Percentiles rank a stretch among this genome's conserved stretches.
Evolutionary conservation across 2,329 filamentous ascomycete genomes (phyloP).

Genomic region (Pseudocercospora fuligena): DNA sequence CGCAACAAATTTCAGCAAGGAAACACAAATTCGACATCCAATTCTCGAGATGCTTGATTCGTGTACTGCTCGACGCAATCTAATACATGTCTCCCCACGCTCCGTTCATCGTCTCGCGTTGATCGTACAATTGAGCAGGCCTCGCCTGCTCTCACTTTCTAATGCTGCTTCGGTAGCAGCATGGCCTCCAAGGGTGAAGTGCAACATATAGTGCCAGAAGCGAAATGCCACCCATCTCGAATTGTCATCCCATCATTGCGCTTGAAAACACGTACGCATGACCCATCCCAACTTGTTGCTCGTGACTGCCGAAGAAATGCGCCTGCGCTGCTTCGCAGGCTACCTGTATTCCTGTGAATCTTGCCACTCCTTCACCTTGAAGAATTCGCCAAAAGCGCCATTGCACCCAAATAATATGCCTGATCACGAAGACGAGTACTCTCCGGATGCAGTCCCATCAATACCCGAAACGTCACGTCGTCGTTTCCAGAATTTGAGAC

Average conservation of each 20-base stretch:
- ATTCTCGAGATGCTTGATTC: slow-evolving; percentile 4
- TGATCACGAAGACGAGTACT: slow-evolving; percentile 19
- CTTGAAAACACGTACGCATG: neutral
- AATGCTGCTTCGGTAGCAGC: neutral
- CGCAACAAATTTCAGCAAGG: neutral
- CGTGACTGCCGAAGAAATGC: slow-evolving; percentile 8
- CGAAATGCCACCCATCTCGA: neutral
- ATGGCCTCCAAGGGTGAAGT: neutral
- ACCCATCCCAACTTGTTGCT: slow-evolving; percentile 1
- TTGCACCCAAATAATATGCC: neutral
- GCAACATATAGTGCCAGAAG: neutral
- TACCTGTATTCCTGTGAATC: slow-evolving; percentile 1
- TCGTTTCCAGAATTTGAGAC: slow-evolving; percentile 45
- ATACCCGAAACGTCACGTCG: slow-evolving; percentile 32
- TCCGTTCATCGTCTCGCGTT: neutral
- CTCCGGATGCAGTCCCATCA: slow-evolving; percentile 16
- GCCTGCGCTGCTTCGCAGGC: slow-evolving; percentile 12
- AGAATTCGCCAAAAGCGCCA: neutral
- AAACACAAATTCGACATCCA: neutral
- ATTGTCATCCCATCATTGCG: slow-evolving; percentile 1
- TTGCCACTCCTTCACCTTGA: neutral
- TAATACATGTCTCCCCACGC: neutral
- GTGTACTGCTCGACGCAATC: slow-evolving; percentile 6
- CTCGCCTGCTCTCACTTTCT: neutral
- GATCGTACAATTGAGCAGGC: slow-evolving; percentile 5